Base-by-base conservation (phyloP, 352 stramenopile species). In the Phytophthora brassicae region DNA sequence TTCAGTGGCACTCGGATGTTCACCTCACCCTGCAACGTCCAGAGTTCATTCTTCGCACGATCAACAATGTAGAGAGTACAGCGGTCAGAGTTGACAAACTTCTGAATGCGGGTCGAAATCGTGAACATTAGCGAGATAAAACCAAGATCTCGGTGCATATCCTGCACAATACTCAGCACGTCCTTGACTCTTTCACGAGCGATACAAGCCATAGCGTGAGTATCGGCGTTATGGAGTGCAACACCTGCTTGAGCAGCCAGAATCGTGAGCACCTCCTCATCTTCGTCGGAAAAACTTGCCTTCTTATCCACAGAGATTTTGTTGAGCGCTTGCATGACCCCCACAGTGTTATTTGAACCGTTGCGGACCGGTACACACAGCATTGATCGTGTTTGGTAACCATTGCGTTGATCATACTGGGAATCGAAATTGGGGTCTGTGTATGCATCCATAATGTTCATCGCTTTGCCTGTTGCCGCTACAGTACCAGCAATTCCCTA, bases 371-470 rank as follows among this genome's bases (percentile, higher is more conserved):
- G 96, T 9, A 95, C 79, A 23, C 88, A 97, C n/a, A 99, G 69
- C 55, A 98, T 92, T 28, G 81, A 95, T 26, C 77, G 81, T 13
- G 96, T 98, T 38, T 87, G 79, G 68, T 97, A 98, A 3, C 93
- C 94, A 11, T 90, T 98, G 50, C 90, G 74, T 41, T 92, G 74
- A 49, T 98, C 94, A 62, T 98, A 96, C 26, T 95, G 79, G 46
- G 77, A 79, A 58, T 98, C 92, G 63, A 99, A 99, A 50, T 90
- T 90, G 1, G 83, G 66, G 54, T 98, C 93, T n/a, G 90, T 64
- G 63, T 98, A 98, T 1, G 93, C 95, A 62, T 99, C 89, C 6
- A 63, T 70, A 47, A 98, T 96, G 68, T 97, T 97, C 52, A 97
- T 77, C 0, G 79, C 56, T 48, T 92, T 83, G 31, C 85, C 84